phyloP scores from a whole-genome alignment of 1,284 basidiomycete genomes.

The Acaromyces ingoldii region DNA sequence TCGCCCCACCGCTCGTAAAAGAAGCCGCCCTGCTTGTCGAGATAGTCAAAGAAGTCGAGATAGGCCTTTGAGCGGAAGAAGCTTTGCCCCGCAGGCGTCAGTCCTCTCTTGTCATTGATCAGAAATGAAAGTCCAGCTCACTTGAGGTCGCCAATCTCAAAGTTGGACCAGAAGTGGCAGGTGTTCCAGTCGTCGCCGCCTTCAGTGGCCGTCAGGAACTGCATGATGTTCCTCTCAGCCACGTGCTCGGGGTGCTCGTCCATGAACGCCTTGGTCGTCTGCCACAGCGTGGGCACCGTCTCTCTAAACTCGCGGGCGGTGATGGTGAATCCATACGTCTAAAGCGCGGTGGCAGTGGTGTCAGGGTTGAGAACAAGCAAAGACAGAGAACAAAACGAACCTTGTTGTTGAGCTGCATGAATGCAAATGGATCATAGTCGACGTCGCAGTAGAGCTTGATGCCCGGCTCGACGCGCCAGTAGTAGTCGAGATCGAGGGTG shows the following conservation, averaged over 20 bases:
- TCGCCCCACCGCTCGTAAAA: conserved; percentile 11
- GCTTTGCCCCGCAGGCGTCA: too few species aligned
- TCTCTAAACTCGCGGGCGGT: neutral
- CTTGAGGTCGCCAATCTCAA: conserved; percentile 50
- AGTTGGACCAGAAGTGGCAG: conserved; percentile 11
- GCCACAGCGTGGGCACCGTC: neutral
- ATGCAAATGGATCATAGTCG: conserved; percentile 10
- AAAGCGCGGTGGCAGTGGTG: too few species aligned
- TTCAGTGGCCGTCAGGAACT: neutral
- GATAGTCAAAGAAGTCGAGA: conserved; percentile 4
- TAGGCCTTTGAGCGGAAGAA: conserved; percentile 8
- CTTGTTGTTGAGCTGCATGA: conserved; percentile 10
- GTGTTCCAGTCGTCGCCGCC: conserved; percentile 53
- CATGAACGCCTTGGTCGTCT: neutral
- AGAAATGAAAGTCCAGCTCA: conserved; percentile 2
- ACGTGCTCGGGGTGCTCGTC: neutral
- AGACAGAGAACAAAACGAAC: too few species aligned
- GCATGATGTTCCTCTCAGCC: neutral
- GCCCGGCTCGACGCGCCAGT: conserved; percentile 21
- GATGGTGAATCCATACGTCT: conserved; percentile 11
- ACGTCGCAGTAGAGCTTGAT: conserved; percentile 4
- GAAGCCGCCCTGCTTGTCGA: conserved; percentile 9
- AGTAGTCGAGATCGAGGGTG: conserved; percentile 13
- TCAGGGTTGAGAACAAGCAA: too few species aligned
- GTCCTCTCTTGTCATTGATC: too few species aligned